phyloP scores from a whole-genome alignment of 805 yeast species.

The Wickerhamiella spandovensis region DNA sequence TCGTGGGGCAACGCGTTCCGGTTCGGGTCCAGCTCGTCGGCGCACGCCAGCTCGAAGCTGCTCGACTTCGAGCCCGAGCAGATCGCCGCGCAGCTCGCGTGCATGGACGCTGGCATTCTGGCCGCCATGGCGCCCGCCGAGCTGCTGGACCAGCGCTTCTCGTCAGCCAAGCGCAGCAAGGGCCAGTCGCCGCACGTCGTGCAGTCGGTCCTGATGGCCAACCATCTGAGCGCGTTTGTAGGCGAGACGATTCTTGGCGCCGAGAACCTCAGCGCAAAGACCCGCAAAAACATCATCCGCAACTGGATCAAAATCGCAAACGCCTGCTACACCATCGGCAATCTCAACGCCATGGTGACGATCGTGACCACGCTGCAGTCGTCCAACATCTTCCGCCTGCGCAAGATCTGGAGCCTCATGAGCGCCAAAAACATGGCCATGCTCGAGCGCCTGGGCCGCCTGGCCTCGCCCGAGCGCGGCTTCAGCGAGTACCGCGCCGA shows the following conservation, averaged over 20 bases:
- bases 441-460: conserved; percentile 17
- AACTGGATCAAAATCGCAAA: conserved; percentile 28
- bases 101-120: conserved; percentile 23
- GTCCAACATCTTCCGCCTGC: conserved; percentile 24
- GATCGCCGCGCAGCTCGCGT: conserved; percentile 25
- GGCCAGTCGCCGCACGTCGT: conserved; percentile 24
- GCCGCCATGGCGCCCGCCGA: conserved; percentile 20
- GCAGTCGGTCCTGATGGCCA: conserved; percentile 20
- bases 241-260: conserved; percentile 24
- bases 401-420: conserved; percentile 24
- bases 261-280: conserved; percentile 18
- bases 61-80: conserved; percentile 23
- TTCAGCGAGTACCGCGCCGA: conserved; percentile 23
- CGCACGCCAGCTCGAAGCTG: not conserved
- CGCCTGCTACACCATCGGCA: conserved; percentile 21
- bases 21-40: not conserved
- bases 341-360: conserved; percentile 24
- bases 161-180: conserved; percentile 18
- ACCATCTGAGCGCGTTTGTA: conserved; percentile 26
- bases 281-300: conserved; percentile 23
- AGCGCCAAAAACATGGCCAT: conserved; percentile 17
- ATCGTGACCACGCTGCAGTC: conserved; percentile 25
- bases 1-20: conserved; percentile 5
- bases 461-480: conserved; percentile 25
- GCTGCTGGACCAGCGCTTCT: conserved; percentile 24